Conservation (phyloP, 306 rosid species). For the Dalbergia cultrata region DNA sequence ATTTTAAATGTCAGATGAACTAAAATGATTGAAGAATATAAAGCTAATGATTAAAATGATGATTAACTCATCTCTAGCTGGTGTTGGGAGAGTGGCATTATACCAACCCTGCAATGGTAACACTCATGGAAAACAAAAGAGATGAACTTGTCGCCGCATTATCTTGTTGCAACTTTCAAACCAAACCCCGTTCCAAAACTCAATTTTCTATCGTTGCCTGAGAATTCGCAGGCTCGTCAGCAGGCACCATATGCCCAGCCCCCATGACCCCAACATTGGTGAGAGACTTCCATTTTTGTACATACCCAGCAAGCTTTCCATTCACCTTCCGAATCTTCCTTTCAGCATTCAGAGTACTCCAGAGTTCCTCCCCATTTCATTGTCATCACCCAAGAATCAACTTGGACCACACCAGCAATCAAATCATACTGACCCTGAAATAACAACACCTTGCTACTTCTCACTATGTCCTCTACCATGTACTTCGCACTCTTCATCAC, state of each 20-base stretch:
- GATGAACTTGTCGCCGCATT: background rate
- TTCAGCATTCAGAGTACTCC: slow-evolving; percentile 58
- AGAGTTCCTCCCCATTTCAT: slow-evolving; percentile 72
- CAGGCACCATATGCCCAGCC: slow-evolving; percentile 79
- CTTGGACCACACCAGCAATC: slow-evolving; percentile 67
- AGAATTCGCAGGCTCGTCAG: slow-evolving; percentile 67
- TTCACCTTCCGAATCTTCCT: slow-evolving; percentile 75
- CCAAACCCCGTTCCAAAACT: slow-evolving; percentile 64
- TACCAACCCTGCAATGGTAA: too few species aligned
- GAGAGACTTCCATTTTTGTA: slow-evolving; percentile 73
- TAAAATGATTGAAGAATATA: too few species aligned
- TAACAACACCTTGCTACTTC: slow-evolving; percentile 60
- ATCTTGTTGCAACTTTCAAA: slow-evolving; percentile 39
- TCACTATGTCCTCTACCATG: slow-evolving; percentile 68
- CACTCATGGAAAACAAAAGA: background rate
- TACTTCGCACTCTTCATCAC: slow-evolving; percentile 83
- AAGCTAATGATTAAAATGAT: too few species aligned
- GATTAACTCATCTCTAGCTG: too few species aligned
- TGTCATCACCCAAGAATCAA: slow-evolving; percentile 81
- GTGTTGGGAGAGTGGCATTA: too few species aligned
- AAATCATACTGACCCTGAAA: slow-evolving; percentile 79
- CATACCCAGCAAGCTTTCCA: slow-evolving; percentile 78
- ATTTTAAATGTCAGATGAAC: too few species aligned
- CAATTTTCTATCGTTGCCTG: slow-evolving; percentile 86
- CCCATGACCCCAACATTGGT: slow-evolving; percentile 76